Conservation (phyloP, 1,139 yeast genomes). For the Scheffersomyces insectosa region DNA sequence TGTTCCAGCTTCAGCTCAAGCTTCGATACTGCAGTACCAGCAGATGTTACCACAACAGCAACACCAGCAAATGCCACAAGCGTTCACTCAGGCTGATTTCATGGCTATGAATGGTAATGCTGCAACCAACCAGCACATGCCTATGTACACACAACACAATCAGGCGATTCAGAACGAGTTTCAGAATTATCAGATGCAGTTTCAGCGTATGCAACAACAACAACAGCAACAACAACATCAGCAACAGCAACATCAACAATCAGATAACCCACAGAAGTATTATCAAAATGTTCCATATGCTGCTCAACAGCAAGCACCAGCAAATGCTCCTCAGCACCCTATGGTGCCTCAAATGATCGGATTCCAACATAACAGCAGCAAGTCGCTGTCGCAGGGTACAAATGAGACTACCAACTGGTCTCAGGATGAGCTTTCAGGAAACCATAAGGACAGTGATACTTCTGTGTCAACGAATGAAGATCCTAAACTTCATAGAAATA, state of each 20-base stretch:
- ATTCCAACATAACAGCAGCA: constrained; percentile 28
- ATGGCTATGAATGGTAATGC: constrained; percentile 14
- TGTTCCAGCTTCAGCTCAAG: not conserved
- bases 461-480: constrained; percentile 43
- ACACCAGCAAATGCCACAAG: constrained; percentile 20
- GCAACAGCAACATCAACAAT: constrained; percentile 12
- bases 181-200: constrained; percentile 31
- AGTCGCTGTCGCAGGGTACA: constrained; percentile 43
- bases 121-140: constrained; percentile 10
- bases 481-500: constrained; percentile 1
- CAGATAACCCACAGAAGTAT: not conserved
- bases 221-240: constrained; percentile 17
- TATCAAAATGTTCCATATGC: constrained; percentile 4
- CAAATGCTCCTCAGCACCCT: constrained; percentile 6
- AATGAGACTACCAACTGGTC: constrained; percentile 48
- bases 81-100: constrained; percentile 31
- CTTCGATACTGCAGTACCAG: constrained; percentile 22
- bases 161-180: constrained; percentile 25
- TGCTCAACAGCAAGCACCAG: constrained; percentile 14
- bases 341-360: constrained; percentile 26
- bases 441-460: constrained; percentile 42
- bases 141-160: constrained; percentile 16
- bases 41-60: constrained; percentile 20
- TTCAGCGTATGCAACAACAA: constrained; percentile 22
- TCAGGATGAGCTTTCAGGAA: constrained; percentile 33